Evolutionary conservation across 2,329 filamentous ascomycete genomes (phyloP).

Genomic region (Diaporthe helianthi): DNA sequence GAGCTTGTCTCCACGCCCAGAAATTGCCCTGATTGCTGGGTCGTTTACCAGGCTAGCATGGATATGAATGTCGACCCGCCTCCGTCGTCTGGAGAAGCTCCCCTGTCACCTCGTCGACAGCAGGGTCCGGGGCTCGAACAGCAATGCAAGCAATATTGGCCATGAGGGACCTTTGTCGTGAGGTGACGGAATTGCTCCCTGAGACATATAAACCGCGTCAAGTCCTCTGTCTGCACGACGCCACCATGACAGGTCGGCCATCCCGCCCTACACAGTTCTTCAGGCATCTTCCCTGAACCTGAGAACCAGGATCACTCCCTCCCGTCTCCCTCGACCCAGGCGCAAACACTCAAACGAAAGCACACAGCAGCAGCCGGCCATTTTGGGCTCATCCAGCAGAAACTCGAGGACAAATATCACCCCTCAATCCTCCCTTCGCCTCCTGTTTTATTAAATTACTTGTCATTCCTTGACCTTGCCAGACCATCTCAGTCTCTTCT

Average conservation of each 20-base stretch:
- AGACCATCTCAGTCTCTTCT: neutral
- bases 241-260: conserved; percentile 1
- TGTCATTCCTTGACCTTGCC: neutral
- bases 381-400: neutral
- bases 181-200: conserved; percentile 5
- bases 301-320: neutral
- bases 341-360: conserved; percentile 26
- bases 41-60: conserved; percentile 6
- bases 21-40: conserved; percentile 32
- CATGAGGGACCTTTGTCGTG: conserved; percentile 13
- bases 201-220: conserved; percentile 31
- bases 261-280: neutral
- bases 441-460: neutral
- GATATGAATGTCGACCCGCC: conserved; percentile 15
- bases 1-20: conserved; percentile 34
- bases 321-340: conserved; percentile 22
- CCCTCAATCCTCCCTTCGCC: neutral
- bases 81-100: conserved; percentile 25
- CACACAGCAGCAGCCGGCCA: conserved; percentile 17
- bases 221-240: conserved; percentile 23
- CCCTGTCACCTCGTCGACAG: conserved; percentile 23
- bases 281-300: conserved; percentile 30
- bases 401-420: conserved; percentile 17
- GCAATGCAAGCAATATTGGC: conserved; percentile 26
- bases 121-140: conserved; percentile 15